Evolutionary conservation across 768 basidiomycete genomes (phyloP).

Genomic region (Stropharia rugosoannulata): DNA sequence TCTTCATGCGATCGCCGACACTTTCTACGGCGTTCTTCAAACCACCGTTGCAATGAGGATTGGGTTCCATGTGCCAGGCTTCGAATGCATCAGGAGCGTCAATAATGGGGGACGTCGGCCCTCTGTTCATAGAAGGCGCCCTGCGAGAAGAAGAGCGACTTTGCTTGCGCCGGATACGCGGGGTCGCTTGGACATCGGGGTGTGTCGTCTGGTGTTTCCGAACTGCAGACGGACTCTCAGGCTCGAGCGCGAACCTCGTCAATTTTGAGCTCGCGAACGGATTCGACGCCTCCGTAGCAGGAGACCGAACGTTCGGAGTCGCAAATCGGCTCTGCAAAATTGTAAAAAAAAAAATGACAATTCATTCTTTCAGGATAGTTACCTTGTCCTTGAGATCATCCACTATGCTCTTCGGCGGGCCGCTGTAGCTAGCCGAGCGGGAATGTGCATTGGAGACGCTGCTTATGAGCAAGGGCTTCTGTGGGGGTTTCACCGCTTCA

Average conservation of each 20-base stretch:
- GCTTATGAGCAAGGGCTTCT: constrained; percentile 17
- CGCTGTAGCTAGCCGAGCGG: constrained; percentile 25
- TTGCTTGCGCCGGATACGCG: constrained; percentile 49
- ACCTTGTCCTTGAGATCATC: constrained; percentile 77
- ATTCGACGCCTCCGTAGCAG: constrained; percentile 46
- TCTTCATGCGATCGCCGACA: constrained; percentile 52
- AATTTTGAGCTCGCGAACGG: constrained; percentile 52
- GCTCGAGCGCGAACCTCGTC: constrained; percentile 32
- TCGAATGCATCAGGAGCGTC: constrained; percentile 15
- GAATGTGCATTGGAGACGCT: constrained; percentile 17
- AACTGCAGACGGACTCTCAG: constrained; percentile 21
- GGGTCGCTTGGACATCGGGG: constrained; percentile 31
- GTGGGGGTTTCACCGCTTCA: constrained; percentile 9
- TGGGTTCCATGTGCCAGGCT: constrained; percentile 52
- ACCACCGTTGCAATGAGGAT: constrained; percentile 80
- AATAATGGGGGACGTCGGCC: constrained; percentile 8
- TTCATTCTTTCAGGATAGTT: background rate
- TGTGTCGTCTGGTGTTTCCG: constrained; percentile 54
- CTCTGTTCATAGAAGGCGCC: constrained; percentile 19
- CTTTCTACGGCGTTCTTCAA: constrained; percentile 80
- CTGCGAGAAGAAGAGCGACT: constrained; percentile 55
- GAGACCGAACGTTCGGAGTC: constrained; percentile 36
- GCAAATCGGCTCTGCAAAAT: constrained; percentile 37
- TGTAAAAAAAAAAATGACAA: background rate
- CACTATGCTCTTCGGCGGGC: constrained; percentile 68